Conservation (phyloP, 345 rosid species). For the Gossypium sturtianum region DNA sequence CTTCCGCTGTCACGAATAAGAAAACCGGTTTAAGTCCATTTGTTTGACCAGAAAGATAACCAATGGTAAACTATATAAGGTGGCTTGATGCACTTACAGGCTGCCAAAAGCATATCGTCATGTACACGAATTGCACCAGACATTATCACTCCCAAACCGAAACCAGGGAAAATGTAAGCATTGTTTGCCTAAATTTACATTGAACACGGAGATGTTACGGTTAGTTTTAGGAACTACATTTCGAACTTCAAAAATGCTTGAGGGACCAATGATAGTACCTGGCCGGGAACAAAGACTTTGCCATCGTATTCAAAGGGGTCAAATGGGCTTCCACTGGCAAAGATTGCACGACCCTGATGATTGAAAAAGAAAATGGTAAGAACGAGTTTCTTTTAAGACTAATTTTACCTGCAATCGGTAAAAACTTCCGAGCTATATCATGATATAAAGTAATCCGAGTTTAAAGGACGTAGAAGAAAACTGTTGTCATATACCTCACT, state of each 20-base stretch:
- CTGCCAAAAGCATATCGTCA: constrained; percentile 97
- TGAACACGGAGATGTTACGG: background rate
- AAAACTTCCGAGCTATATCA: no score
- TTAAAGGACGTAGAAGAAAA: background rate
- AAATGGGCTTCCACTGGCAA: constrained; percentile 98
- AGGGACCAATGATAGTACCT: constrained; percentile 39
- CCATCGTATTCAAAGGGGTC: constrained; percentile 70
- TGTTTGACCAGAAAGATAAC: background rate
- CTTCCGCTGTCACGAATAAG: constrained; percentile 62
- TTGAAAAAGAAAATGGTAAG: background rate
- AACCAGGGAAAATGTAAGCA: constrained; percentile 90
- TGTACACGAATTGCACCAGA: constrained; percentile 89
- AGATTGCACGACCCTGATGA: constrained; percentile 83
- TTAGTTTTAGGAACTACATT: background rate
- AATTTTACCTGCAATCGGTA: background rate
- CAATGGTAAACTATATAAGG: background rate
- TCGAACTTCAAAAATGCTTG: background rate
- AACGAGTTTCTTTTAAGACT: background rate
- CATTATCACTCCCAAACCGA: constrained; percentile 89
- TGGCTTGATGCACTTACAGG: constrained; percentile 56
- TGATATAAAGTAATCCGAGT: background rate
- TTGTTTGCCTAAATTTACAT: constrained; percentile 68
- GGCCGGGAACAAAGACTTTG: constrained; percentile 67
- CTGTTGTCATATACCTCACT: constrained; percentile 44
- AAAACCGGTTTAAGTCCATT: background rate